These are phyloP conservation scores for Pythium myriotylum DNA, from an alignment of 352 stramenopile genomes.

Conservation along the genomic window DNA sequence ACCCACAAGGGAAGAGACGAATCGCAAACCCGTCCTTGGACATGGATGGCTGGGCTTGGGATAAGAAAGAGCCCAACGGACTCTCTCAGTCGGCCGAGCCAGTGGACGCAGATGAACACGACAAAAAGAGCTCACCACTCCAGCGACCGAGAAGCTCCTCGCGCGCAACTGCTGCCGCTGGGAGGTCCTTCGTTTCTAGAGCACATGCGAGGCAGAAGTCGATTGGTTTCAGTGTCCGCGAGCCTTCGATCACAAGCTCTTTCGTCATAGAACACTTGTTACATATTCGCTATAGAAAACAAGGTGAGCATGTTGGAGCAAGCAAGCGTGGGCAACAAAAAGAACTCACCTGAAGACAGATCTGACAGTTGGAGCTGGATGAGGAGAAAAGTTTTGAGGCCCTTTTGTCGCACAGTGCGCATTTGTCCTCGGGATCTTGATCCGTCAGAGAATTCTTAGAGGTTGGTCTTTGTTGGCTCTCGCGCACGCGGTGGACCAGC, in stretches of 20 bases:
- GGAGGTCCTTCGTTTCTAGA: not conserved
- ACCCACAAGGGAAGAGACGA: too few species aligned
- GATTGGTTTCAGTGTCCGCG: not conserved
- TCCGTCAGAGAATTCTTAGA: too few species aligned
- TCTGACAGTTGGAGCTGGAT: not conserved
- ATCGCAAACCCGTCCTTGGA: too few species aligned
- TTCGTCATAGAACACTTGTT: slow-evolving; percentile 1
- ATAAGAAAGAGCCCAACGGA: too few species aligned
- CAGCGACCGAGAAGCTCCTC: not conserved
- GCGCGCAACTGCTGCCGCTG: not conserved
- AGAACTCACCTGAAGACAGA: slow-evolving; percentile 8
- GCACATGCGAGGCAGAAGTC: slow-evolving; percentile 16
- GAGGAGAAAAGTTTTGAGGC: slow-evolving; percentile 3
- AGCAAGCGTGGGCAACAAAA: not conserved
- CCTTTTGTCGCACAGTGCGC: slow-evolving; percentile 2
- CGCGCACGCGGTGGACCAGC: slow-evolving; percentile 35
- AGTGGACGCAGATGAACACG: not conserved
- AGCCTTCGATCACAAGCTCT: slow-evolving; percentile 4
- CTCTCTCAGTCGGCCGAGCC: not conserved
- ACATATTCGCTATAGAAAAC: slow-evolving; percentile 11
- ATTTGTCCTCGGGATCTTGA: not conserved
- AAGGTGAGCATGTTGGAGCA: not conserved
- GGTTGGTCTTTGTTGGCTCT: too few species aligned
- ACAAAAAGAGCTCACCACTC: not conserved
- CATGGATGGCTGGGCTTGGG: too few species aligned